Base-by-base conservation (phyloP, 2,329 filamentous ascomycete genomes). In the Rutstroemia sp. region DNA sequence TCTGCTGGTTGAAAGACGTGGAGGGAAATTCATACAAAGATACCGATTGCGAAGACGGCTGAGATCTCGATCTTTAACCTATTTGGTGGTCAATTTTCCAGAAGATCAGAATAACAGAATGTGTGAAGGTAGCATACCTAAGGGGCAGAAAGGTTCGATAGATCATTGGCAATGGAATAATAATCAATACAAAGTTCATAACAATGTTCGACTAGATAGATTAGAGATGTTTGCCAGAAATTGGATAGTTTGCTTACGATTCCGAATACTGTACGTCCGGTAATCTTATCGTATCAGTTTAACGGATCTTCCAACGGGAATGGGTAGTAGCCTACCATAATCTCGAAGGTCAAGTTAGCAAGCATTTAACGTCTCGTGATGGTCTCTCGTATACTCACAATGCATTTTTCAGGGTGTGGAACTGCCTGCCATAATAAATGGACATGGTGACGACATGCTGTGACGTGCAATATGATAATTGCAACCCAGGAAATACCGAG, bases 141-240 rank as follows among this genome's bases (percentile, higher is more conserved):
- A 54, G 39, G 27, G 55, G 46, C 25, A 62, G 42, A 16, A 53
- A 34, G 2, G 58, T 48, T 39, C 57, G 54, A 12, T 60, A 48
- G 7, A 65, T 60, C 17, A 65, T 56, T 12, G 59, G 63, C 8
- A 63, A 23, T 3, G 64, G 63, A 23, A 65, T 58, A 0, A 30
- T 30, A 46, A 65, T 57, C 5, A 65, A 8, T 5, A 65, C 39
- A 6, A 64, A 2, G 44, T 60, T 52, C 0, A 62, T 66, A 1
- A 51, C 14, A 38, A 65, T 60, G 17, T 63, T 59, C 0, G 58
- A 47, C 58, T 64, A 34, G 8, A 44, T 25, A 14, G 25, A 9
- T 54, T 27, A 54, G 55, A 17, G 25, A 6, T 2, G 8, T 34
- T 34, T 1, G 4, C 2, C 4, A 6, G n/a, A 17, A 19, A 9